Evolutionary conservation across 768 basidiomycete genomes (phyloP), one percentile per base, ranked within the genome.

Genomic region (Boletus huronensis): DNA sequence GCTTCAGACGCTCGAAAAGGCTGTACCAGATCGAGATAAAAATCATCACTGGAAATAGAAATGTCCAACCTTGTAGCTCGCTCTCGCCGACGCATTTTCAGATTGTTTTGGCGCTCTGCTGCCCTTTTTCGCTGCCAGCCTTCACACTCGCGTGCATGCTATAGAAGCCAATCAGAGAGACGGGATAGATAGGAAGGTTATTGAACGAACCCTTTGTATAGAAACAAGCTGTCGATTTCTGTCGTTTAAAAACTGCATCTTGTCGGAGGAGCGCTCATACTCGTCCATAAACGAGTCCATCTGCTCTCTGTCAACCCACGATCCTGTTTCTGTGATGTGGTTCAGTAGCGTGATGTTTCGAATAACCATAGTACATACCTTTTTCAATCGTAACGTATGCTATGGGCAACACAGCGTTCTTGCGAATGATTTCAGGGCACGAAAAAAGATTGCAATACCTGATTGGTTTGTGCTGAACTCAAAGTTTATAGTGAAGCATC

Each of bases 261-360:
- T 55, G n/a, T 59, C 23, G 8, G 38, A 11, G 17, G 52, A 35
- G 14, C 10, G 38, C 1, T 32, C 4, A 21, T 63, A 56, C 16
- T 55, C 48, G 6, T 35, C 5, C 40, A 55, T 50, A 3, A 62
- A 63, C 6, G 16, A 41, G 3, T 52, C 38, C 54, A 63, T 21
- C 39, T 63, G 61, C 14, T 48, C 48, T 16, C 8, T 53, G 35
- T 62, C 61, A 19, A 55, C 36, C 32, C 50, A 58, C 2, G 13
- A 3, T 6, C 21, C 28, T 5, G 13, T 9, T 23, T 32, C 55
- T 62, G 23, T 3, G 16, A 40, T 10, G 19, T n/a, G 31, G n/a
- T 44, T 8, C 4, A 39, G 25, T 3, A 40, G 3, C 11, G 10
- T 32, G 16, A 14, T n/a, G 14, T 0, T 2, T 36, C 17, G 7